Percentiles rank a stretch among this genome's conserved stretches.
Evolutionary conservation across 345 rosid species (phyloP).

Genomic region (Ceriops decandra): DNA sequence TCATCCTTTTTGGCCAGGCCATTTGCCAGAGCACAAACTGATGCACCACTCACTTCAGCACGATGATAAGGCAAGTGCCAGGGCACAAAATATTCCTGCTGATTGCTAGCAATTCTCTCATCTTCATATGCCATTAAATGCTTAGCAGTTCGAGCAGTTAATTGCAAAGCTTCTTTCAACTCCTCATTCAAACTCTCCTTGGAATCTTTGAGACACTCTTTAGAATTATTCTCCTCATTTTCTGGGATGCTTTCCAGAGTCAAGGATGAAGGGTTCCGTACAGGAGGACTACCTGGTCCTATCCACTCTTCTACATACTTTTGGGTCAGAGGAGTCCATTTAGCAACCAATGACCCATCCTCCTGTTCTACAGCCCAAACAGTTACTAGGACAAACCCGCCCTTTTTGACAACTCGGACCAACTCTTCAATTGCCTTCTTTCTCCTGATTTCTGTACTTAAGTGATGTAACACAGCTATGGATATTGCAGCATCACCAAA

Average conservation of each 20-base stretch:
- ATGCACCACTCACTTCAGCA: constrained; percentile 84
- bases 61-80: constrained; percentile 98
- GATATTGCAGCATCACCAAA: constrained; percentile 92
- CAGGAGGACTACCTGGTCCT: constrained; percentile 80
- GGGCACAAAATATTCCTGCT: constrained; percentile 92
- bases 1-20: constrained; percentile 92
- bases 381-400: constrained; percentile 77
- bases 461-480: constrained; percentile 88
- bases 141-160: constrained; percentile 19
- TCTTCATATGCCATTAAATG: constrained; percentile 18
- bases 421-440: constrained; percentile 81
- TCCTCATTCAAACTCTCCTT: constrained; percentile 23
- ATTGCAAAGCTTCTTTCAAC: constrained; percentile 13
- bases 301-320: constrained; percentile 90
- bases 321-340: constrained; percentile 83
- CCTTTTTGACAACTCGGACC: constrained; percentile 75
- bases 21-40: constrained; percentile 67
- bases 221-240: constrained; percentile 42
- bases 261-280: constrained; percentile 47
- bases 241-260: constrained; percentile 76
- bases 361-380: constrained; percentile 99
- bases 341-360: constrained; percentile 59
- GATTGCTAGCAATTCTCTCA: constrained; percentile 33
- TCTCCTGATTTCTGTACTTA: constrained; percentile 81
- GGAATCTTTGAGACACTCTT: constrained; percentile 17